Evolutionary conservation across 116 monocot genomes (phyloP), one percentile per base, ranked within the genome.

Genomic region (Zostera marina): DNA sequence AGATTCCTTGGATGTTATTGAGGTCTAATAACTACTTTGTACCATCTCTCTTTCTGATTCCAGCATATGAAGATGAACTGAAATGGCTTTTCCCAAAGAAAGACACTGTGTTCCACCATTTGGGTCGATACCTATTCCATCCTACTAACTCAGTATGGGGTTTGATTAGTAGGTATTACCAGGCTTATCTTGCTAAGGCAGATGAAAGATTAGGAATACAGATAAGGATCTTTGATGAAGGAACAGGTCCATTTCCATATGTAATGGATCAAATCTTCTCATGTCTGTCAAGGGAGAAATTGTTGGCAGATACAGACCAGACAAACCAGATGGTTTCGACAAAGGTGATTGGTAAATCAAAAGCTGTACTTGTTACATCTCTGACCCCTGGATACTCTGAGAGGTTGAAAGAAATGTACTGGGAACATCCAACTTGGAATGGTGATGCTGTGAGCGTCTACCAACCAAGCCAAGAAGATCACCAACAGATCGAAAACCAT

Each of bases 401-500:
- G 58, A 70, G 51, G 51, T 61, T 85, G 26, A 66, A 67, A 57
- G 56, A 63, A 24, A 70, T 73, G 68, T 84, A 79, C 58, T 76
- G 66, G 70, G 79, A 79, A 47, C 57, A 67, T 16, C 67, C 72
- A 7, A 57, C 81, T 2, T 51, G 41, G n/a, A 59, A 54, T 8
- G 85, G 80, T 2, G 77, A 69, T 32, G 63, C 64, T 9, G 53
- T 85, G 2, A 62, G 66, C 44, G 72, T 85, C 14, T 68, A 71
- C 42, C 84, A 84, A 53, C 79, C 84, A 7, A 84, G 78, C 62
- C 61, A 79, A 15, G 85, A 85, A 41, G 72, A 52, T 15, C 48
- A 65, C 17, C 81, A 85, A 59, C 65, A 70, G 60, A 63, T 60
- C 4, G 69, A 58, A 55, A 63, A 77, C 56, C 59, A 60, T 47